These are phyloP conservation scores for Cladobotryum mycophilum DNA, from an alignment of 2,329 filamentous ascomycete species.

Conservation along the genomic window DNA sequence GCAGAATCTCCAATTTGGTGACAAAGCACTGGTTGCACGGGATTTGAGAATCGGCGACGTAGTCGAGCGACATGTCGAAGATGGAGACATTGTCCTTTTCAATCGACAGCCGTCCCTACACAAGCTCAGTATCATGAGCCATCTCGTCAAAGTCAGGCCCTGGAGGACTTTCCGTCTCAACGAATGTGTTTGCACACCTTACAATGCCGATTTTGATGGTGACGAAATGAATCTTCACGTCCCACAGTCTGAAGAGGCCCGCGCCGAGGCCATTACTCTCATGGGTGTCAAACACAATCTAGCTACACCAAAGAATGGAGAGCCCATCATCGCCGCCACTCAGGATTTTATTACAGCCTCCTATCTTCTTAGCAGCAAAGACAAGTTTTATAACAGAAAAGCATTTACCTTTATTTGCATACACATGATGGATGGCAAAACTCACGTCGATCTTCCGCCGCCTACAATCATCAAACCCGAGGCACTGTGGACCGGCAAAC, in stretches of 20 bases:
- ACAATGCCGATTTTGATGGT: constrained; percentile 98
- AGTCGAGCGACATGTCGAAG: constrained; percentile 90
- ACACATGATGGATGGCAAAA: constrained; percentile 83
- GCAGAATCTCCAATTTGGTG: constrained; percentile 68
- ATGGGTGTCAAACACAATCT: constrained; percentile 99
- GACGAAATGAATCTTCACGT: constrained; percentile 99
- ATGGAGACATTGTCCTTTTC: constrained; percentile 93
- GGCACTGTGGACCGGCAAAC: constrained; percentile 92
- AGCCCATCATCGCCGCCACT: constrained; percentile 97
- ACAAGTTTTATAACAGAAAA: constrained; percentile 83
- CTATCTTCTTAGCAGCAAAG: constrained; percentile 85
- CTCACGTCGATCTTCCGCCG: constrained; percentile 75
- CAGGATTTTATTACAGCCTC: constrained; percentile 98
- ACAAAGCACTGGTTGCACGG: constrained; percentile 63
- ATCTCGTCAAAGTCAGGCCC: constrained; percentile 85
- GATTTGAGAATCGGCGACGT: constrained; percentile 76
- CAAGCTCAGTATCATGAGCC: constrained; percentile 97
- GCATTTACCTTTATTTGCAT: constrained; percentile 85
- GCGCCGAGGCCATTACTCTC: constrained; percentile 87
- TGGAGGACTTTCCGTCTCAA: constrained; percentile 96
- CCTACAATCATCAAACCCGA: constrained; percentile 82
- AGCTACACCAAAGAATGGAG: constrained; percentile 92
- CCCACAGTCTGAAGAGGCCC: constrained; percentile 92
- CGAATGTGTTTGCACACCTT: constrained; percentile 95
- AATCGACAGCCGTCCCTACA: constrained; percentile 96